Base-by-base conservation (phyloP, 306 rosid genomes). In the Gleditsia sinensis region DNA sequence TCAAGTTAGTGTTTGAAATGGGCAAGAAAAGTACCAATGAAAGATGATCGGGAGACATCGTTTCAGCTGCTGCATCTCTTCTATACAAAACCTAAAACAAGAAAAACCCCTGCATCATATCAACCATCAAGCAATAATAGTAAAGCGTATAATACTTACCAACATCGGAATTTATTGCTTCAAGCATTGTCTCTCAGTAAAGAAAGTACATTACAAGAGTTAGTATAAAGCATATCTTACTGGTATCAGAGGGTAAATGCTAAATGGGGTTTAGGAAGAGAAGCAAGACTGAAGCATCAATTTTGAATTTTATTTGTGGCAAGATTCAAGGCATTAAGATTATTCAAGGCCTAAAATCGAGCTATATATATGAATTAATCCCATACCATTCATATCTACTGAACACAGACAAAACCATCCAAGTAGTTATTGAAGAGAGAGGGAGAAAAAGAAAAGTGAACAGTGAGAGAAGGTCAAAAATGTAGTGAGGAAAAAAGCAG, bases 21-120 rank as follows among this genome's bases (percentile, higher is more conserved):
- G 69, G 73, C 7, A 19, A 56, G 54, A 84, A 76, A 72, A 63
- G 72, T 91, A 94, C 97, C 94, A 45, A 24, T 2, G 94, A 88
- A 71, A 91, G 86, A 74, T 85, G 89, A 78, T 71, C 81, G 4
- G 84, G 74, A 7, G 94, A 85, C 77, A 87, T 78, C 79, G 86
- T 81, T 75, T 80, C 86, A 20, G 78, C 75, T 32, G 72, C 68
- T 20, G 69, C 37, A 67, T 82, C 93, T 78, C 82, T 88, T 71
- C 53, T 83, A 63, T 90, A 93, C 65, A 90, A 64, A 39, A 94
- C 86, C 98, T 94, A 65, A 7, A 80, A 63, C 14, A 17, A 54
- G 16, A 70, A 62, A 68, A 21, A 19, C 23, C 17, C 33, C 72
- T 7, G 53, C 60, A 42, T 46, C n/a, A n/a, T n/a, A n/a, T n/a